These are phyloP conservation scores for Polytrichum formosum DNA, from an alignment of 225 moss, liverwort and hornwort species.

Conservation along the genomic window DNA sequence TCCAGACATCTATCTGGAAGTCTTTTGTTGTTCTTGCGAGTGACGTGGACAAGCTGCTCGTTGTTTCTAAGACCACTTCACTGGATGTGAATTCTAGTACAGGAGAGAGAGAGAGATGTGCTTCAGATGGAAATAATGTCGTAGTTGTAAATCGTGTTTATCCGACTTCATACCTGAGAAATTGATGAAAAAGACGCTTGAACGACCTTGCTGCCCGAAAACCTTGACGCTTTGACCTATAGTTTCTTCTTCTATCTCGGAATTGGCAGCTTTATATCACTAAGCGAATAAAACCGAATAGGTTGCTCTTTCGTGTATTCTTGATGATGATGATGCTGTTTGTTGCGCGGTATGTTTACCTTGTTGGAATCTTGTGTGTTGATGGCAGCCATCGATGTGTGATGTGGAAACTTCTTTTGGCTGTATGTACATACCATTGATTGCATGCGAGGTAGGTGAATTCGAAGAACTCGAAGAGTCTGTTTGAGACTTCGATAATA, in stretches of 20 bases:
- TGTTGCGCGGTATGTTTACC: not conserved
- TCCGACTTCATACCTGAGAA: not conserved
- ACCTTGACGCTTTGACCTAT: no score
- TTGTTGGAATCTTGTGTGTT: not conserved
- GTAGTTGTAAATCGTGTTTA: conserved; percentile 13
- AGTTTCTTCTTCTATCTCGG: no score
- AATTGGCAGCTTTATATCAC: no score
- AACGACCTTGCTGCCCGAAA: no score
- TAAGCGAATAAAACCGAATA: no score
- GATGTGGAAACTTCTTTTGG: no score
- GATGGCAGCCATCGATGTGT: not conserved
- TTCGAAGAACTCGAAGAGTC: no score
- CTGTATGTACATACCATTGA: no score
- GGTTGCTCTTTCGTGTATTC: no score
- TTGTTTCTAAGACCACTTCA: not conserved
- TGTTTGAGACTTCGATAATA: no score
- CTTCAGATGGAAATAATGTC: not conserved
- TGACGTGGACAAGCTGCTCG: conserved; percentile 6
- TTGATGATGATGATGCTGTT: no score
- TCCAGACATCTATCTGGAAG: conserved; percentile 10
- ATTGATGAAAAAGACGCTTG: not conserved
- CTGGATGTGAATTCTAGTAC: not conserved
- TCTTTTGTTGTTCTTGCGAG: conserved; percentile 10
- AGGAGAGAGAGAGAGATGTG: not conserved
- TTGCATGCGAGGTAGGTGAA: no score